A percentile compares a stretch with the other conserved stretches of the same genome.
Conservation (phyloP, 176 grass and related monocot genomes). For the Phragmites australis region DNA sequence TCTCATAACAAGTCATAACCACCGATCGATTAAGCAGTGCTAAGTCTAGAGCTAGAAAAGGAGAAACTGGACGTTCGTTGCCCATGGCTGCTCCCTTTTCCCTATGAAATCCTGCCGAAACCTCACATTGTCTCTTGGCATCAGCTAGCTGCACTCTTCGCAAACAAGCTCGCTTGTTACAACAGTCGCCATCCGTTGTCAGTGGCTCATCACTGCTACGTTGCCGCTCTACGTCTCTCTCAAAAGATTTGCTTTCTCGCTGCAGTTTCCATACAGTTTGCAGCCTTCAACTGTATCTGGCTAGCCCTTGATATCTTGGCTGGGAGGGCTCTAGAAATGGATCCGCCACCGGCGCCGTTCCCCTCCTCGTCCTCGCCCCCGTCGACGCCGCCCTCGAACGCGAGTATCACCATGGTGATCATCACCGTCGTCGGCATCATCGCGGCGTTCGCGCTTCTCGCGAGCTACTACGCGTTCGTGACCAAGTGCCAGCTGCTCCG, state of each 20-base stretch:
- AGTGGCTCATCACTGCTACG: background rate
- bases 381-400: conserved; percentile 38
- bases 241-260: conserved; percentile 4
- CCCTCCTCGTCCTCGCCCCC: background rate
- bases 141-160: background rate
- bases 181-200: background rate
- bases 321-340: conserved; percentile 30
- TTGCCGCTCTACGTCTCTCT: conserved; percentile 47
- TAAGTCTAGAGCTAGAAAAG: background rate
- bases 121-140: background rate
- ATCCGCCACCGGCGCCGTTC: conserved; percentile 31
- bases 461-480: conserved; percentile 87
- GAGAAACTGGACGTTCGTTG: background rate
- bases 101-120: background rate
- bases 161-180: background rate
- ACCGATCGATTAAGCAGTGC: background rate
- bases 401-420: conserved; percentile 66
- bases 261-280: background rate
- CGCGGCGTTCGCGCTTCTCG: conserved; percentile 70
- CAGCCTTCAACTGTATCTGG: conserved; percentile 26
- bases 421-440: conserved; percentile 81
- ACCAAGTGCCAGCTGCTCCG: conserved; percentile 65
- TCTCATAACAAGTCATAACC: background rate
- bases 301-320: background rate
- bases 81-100: background rate